phyloP scores from a whole-genome alignment of 345 rosid genomes.

The Salix purpurea region DNA sequence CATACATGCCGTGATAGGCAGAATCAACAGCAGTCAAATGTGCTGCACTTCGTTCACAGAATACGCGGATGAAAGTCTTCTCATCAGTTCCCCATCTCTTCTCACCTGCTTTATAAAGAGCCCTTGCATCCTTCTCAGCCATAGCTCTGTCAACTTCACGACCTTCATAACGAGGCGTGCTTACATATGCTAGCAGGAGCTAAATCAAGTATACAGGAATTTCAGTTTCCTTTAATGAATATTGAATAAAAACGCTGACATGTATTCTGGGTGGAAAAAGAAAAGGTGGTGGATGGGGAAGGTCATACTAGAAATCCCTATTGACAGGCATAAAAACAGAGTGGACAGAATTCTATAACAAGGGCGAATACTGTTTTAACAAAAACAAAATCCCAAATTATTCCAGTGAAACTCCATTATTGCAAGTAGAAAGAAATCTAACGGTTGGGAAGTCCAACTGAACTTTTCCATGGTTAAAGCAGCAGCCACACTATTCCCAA shows the following conservation, averaged over 20 bases:
- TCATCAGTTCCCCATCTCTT: constrained; percentile 69
- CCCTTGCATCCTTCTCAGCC: constrained; percentile 48
- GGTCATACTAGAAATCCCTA: not conserved
- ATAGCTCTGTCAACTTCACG: constrained; percentile 38
- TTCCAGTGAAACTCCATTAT: not conserved
- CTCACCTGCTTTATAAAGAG: constrained; percentile 64
- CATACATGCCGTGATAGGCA: constrained; percentile 45
- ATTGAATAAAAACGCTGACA: not conserved
- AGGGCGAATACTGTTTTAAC: not conserved
- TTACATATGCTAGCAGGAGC: constrained; percentile 54
- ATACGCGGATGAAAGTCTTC: constrained; percentile 48
- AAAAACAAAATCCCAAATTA: not conserved
- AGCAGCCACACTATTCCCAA: not conserved
- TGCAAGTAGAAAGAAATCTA: not conserved
- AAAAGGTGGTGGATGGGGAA: too few species aligned
- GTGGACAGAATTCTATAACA: not conserved
- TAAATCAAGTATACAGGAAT: constrained; percentile 19
- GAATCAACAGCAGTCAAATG: constrained; percentile 48
- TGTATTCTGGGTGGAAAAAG: not conserved
- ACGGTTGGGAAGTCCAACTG: not conserved
- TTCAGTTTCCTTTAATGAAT: not conserved
- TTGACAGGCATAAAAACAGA: not conserved
- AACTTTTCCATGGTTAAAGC: not conserved
- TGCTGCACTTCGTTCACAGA: constrained; percentile 55
- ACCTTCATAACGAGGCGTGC: constrained; percentile 50